Percentiles rank a stretch among this genome's conserved stretches.
Evolutionary conservation across 129 eudicot species (phyloP).

Genomic region (Tagetes erecta): DNA sequence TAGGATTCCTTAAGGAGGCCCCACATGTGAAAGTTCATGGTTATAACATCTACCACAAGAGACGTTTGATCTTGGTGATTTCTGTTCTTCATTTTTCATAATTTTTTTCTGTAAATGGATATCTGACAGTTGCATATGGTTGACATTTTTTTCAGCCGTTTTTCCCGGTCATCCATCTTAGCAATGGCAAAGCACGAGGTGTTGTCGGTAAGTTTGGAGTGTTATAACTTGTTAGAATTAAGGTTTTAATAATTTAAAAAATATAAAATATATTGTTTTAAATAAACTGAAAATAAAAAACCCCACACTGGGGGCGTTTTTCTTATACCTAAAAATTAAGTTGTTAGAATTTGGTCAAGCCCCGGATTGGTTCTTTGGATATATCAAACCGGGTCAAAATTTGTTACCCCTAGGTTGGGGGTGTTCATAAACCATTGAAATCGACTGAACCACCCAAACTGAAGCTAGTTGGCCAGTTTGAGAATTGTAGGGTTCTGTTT

Average conservation of each 20-base stretch:
- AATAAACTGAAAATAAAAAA: too few species aligned
- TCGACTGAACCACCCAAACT: neutral
- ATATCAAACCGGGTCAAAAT: neutral
- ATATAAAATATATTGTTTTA: too few species aligned
- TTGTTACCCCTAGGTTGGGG: neutral
- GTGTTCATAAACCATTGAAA: neutral
- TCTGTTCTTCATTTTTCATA: conserved; percentile 5
- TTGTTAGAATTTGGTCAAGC: too few species aligned
- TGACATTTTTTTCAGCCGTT: conserved; percentile 41
- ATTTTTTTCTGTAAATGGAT: neutral
- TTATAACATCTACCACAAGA: conserved; percentile 53
- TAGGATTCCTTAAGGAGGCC: conserved; percentile 60
- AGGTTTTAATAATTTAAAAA: neutral
- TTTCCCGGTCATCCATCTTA: conserved; percentile 27
- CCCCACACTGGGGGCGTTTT: too few species aligned
- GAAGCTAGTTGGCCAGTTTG: neutral
- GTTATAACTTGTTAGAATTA: neutral
- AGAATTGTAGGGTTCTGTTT: neutral
- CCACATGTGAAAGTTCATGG: conserved; percentile 56
- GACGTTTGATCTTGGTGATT: conserved; percentile 54
- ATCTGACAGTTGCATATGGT: conserved; percentile 1
- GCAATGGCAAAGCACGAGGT: conserved; percentile 34
- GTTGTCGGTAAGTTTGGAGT: conserved; percentile 42
- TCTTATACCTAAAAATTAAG: too few species aligned
- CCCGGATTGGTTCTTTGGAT: too few species aligned